phyloP scores from a whole-genome alignment of 2,329 filamentous ascomycete genomes.

The Teratosphaeria nubilosa region DNA sequence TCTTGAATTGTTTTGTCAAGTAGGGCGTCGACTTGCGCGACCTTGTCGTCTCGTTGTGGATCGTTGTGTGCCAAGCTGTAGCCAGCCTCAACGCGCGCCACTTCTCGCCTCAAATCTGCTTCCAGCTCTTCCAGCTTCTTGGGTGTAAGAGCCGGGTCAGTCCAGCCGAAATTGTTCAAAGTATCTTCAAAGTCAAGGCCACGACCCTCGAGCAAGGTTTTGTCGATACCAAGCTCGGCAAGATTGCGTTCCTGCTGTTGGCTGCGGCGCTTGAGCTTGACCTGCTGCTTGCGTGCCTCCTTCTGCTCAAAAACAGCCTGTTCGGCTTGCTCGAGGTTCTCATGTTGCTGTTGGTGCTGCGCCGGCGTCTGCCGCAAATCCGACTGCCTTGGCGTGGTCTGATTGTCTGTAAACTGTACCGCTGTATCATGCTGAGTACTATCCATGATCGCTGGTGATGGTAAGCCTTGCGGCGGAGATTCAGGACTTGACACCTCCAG shows the following conservation, averaged over 20 bases:
- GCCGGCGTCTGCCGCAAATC: conserved; percentile 16
- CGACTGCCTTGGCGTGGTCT: conserved; percentile 1
- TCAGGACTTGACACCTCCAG: conserved; percentile 9
- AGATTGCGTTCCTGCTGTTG: conserved; percentile 74
- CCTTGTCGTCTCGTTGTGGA: conserved; percentile 72
- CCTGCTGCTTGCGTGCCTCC: conserved; percentile 16
- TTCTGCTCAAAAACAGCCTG: conserved; percentile 15
- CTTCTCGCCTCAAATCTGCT: conserved; percentile 72
- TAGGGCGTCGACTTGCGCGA: conserved; percentile 73
- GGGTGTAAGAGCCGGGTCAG: conserved; percentile 62
- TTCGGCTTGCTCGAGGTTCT: conserved; percentile 5
- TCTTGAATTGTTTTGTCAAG: conserved; percentile 87
- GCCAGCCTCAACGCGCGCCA: conserved; percentile 82
- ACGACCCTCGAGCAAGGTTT: conserved; percentile 61
- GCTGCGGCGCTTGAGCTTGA: conserved; percentile 45
- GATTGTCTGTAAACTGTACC: conserved; percentile 16
- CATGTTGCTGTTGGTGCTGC: conserved; percentile 10
- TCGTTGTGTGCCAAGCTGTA: conserved; percentile 78
- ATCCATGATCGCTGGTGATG: conserved; percentile 4
- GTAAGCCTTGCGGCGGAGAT: neutral
- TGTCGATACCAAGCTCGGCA: conserved; percentile 66
- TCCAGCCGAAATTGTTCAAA: conserved; percentile 82
- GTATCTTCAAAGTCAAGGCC: conserved; percentile 73
- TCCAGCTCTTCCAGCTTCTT: conserved; percentile 73
- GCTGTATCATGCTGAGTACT: conserved; percentile 1